Conservation (phyloP, 2,329 filamentous ascomycete genomes). For the Hypoxylon sp. region DNA sequence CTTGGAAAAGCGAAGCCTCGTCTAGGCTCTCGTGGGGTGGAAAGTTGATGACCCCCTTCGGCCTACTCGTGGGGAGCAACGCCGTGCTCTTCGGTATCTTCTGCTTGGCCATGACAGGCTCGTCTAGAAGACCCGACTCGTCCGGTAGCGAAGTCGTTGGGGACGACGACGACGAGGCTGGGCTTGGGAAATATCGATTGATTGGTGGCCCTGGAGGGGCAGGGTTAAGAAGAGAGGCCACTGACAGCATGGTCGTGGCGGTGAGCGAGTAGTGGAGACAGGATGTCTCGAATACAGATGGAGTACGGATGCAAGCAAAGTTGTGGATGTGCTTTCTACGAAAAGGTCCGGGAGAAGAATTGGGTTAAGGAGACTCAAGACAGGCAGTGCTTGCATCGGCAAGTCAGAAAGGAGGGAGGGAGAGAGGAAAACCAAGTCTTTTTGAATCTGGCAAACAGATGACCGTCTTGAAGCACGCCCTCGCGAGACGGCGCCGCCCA, state of each 20-base stretch:
- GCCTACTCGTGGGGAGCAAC: constrained; percentile 67
- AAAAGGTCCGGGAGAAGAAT: constrained; percentile 41
- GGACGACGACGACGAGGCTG: constrained; percentile 50
- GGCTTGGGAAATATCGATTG: constrained; percentile 54
- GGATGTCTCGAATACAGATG: constrained; percentile 52
- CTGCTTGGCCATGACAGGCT: constrained; percentile 52
- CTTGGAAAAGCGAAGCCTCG: constrained; percentile 62
- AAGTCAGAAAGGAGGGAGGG: constrained; percentile 39
- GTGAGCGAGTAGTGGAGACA: constrained; percentile 41
- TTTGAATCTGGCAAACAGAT: constrained; percentile 52
- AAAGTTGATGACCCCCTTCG: constrained; percentile 75
- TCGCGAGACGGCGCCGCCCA: constrained; percentile 46
- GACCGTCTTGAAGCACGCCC: constrained; percentile 46
- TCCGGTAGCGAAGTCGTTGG: constrained; percentile 48
- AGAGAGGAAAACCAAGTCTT: constrained; percentile 46
- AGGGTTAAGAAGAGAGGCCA: constrained; percentile 73
- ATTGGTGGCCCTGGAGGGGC: constrained; percentile 55
- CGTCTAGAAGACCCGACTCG: constrained; percentile 44
- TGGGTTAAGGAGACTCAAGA: constrained; percentile 47
- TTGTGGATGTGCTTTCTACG: constrained; percentile 36
- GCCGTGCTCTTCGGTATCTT: constrained; percentile 73
- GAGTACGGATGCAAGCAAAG: constrained; percentile 46
- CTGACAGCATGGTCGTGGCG: constrained; percentile 65
- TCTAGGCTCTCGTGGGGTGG: constrained; percentile 75
- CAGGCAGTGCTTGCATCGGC: constrained; percentile 48